phyloP scores from a whole-genome alignment of 2,329 filamentous ascomycete species.

The Diaporthe citri region DNA sequence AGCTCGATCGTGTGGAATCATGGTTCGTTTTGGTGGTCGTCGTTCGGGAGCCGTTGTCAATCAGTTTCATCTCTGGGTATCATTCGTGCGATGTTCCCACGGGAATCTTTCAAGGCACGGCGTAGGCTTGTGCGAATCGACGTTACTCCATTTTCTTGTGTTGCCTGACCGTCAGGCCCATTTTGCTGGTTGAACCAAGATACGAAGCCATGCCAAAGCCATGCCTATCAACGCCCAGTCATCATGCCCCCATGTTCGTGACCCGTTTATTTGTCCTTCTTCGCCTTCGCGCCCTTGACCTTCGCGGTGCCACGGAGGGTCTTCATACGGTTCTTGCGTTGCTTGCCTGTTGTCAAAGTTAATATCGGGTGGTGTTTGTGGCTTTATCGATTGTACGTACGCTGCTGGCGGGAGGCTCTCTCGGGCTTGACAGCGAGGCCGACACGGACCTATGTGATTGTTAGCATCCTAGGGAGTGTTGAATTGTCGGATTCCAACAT shows the following conservation, averaged over 20 bases:
- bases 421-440: constrained; percentile 94
- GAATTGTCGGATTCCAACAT: neutral
- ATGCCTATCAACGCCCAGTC: constrained; percentile 30
- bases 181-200: constrained; percentile 30
- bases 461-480: neutral
- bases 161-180: constrained; percentile 26
- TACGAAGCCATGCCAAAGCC: constrained; percentile 32
- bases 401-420: constrained; percentile 98
- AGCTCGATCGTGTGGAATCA: neutral
- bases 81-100: neutral
- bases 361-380: neutral
- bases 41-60: constrained; percentile 4
- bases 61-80: constrained; percentile 20
- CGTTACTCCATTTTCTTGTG: constrained; percentile 33
- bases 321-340: constrained; percentile 99
- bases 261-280: constrained; percentile 88
- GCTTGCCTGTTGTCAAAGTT: constrained; percentile 81
- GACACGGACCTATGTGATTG: constrained; percentile 74
- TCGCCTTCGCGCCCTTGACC: constrained; percentile 94
- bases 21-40: neutral
- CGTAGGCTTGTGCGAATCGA: constrained; percentile 23
- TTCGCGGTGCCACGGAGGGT: constrained; percentile 98
- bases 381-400: constrained; percentile 72
- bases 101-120: neutral
- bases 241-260: constrained; percentile 42